A percentile compares a stretch with the other conserved stretches of the same genome.
These are phyloP conservation scores for Phytopythium delawarense DNA, from an alignment of 352 stramenopile genomes.

Conservation along the genomic window DNA sequence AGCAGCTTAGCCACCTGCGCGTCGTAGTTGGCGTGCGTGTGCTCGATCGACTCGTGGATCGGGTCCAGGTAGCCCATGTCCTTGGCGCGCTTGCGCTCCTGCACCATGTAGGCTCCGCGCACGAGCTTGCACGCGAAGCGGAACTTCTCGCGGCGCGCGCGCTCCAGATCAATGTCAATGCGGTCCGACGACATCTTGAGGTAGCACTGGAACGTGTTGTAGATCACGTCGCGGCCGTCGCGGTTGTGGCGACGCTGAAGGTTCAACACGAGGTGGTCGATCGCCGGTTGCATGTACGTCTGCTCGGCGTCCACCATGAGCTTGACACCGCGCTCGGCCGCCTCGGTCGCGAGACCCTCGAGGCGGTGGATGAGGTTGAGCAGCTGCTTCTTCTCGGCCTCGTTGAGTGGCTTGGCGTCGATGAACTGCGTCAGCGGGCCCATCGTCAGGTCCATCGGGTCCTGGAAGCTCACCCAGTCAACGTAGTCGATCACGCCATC, in stretches of 20 bases:
- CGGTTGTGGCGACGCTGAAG: slow-evolving; percentile 91
- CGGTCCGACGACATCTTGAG: slow-evolving; percentile 90
- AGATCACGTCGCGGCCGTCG: slow-evolving; percentile 85
- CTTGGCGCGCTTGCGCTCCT: slow-evolving; percentile 90
- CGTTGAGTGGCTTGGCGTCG: slow-evolving; percentile 67
- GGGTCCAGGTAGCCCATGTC: slow-evolving; percentile 82
- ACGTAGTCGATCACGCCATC: slow-evolving; percentile 92
- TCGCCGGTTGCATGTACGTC: slow-evolving; percentile 96
- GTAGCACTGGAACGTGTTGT: slow-evolving; percentile 99
- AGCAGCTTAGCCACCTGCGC: slow-evolving; percentile 89
- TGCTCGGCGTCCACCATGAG: slow-evolving; percentile 99
- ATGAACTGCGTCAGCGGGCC: slow-evolving; percentile 87
- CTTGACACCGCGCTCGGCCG: slow-evolving; percentile 72
- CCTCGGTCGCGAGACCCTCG: slow-evolving; percentile 68
- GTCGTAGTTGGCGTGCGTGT: slow-evolving; percentile 95
- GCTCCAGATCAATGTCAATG: slow-evolving; percentile 91
- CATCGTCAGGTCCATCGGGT: slow-evolving; percentile 89
- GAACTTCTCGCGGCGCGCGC: slow-evolving; percentile 89
- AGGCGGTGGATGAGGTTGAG: slow-evolving; percentile 88
- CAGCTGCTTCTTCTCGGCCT: slow-evolving; percentile 88
- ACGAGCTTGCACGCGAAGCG: slow-evolving; percentile 97
- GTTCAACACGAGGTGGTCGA: slow-evolving; percentile 92
- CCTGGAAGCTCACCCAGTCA: slow-evolving; percentile 92
- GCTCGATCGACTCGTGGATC: slow-evolving; percentile 92
- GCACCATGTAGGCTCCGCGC: slow-evolving; percentile 97